A percentile compares a stretch with the other conserved stretches of the same genome.
Conservation (phyloP, 1,139 yeast species). For the Kurtzmaniella quercitrusa region DNA sequence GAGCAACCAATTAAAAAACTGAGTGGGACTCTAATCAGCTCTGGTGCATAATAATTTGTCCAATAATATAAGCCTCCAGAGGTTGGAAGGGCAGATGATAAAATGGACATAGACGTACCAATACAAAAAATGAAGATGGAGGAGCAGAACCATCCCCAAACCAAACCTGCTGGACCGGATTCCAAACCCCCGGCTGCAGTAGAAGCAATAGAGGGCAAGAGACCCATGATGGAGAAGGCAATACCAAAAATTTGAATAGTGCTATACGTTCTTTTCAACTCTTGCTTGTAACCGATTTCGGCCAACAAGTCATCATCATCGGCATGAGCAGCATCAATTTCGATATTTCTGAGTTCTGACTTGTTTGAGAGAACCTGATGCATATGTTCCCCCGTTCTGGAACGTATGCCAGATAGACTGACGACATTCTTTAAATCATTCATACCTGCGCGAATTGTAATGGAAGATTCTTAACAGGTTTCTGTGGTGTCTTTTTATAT, state of each 20-base stretch:
- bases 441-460: background rate
- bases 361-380: conserved; percentile 20
- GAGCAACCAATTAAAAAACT: conserved; percentile 26
- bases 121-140: conserved; percentile 49
- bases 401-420: conserved; percentile 9
- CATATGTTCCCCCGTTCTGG: conserved; percentile 21
- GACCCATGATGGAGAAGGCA: conserved; percentile 51
- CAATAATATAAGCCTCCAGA: conserved; percentile 62
- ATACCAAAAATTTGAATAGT: conserved; percentile 47
- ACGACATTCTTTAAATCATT: background rate
- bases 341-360: conserved; percentile 19
- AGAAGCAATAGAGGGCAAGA: conserved; percentile 44
- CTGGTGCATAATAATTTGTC: conserved; percentile 31
- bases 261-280: conserved; percentile 40
- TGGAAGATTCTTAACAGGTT: no score
- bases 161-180: conserved; percentile 52
- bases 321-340: conserved; percentile 14
- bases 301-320: conserved; percentile 13
- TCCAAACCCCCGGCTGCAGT: conserved; percentile 23
- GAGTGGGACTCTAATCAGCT: conserved; percentile 17
- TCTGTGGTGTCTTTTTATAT: no score
- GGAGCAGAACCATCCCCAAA: conserved; percentile 65
- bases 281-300: conserved; percentile 44
- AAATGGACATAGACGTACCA: conserved; percentile 55
- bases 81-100: conserved; percentile 60